Evolutionary conservation across 2,329 filamentous ascomycete genomes (phyloP).

Genomic region (Trichothecium sympodiale): DNA sequence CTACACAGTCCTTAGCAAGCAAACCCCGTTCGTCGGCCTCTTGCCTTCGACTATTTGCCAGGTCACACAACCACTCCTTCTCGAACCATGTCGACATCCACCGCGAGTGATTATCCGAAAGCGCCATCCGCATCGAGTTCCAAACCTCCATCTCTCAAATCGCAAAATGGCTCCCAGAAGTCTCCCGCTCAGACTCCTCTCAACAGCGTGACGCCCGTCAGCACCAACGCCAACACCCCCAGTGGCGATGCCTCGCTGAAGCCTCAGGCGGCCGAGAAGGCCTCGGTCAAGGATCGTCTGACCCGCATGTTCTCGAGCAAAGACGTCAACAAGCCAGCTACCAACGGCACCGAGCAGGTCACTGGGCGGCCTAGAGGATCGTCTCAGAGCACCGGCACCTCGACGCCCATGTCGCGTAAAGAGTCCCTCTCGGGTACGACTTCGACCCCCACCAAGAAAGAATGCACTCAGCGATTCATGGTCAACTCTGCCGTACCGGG

Average conservation of each 20-base stretch:
- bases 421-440: slow-evolving; percentile 25
- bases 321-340: slow-evolving; percentile 26
- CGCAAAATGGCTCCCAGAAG: slow-evolving; percentile 28
- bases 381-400: slow-evolving; percentile 21
- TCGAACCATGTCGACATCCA: slow-evolving; percentile 20
- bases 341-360: slow-evolving; percentile 16
- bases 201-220: slow-evolving; percentile 23
- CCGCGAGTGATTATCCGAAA: slow-evolving; percentile 16
- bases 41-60: too few relatives aligned
- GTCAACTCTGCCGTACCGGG: slow-evolving; percentile 43
- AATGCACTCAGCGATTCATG: slow-evolving; percentile 35
- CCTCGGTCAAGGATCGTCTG: slow-evolving; percentile 52
- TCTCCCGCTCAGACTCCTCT: slow-evolving; percentile 29
- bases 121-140: slow-evolving; percentile 32
- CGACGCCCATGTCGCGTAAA: slow-evolving; percentile 31
- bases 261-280: slow-evolving; percentile 34
- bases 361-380: slow-evolving; percentile 22
- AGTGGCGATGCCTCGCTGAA: slow-evolving; percentile 14
- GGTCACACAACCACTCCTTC: too few relatives aligned
- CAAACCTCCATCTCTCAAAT: slow-evolving; percentile 38
- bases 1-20: too few relatives aligned
- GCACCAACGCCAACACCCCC: background rate
- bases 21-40: too few relatives aligned
- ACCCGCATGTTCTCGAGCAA: slow-evolving; percentile 56
- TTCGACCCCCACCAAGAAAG: slow-evolving; percentile 15